Evolutionary conservation across 2,329 filamentous ascomycete species (phyloP).

Genomic region (Colletotrichum abscissum): DNA sequence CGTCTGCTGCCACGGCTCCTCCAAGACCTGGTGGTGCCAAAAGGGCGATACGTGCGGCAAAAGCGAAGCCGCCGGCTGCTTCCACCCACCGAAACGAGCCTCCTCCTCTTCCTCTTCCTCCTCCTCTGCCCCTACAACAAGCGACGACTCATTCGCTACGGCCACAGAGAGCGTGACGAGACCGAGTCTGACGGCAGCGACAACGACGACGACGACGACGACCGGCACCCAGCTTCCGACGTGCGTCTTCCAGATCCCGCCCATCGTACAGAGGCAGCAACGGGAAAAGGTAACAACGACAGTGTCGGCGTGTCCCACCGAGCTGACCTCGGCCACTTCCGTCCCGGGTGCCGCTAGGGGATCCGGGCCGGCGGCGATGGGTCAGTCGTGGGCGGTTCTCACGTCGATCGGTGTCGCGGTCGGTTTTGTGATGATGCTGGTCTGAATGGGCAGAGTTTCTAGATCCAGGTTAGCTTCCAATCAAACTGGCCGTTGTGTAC

Average conservation of each 20-base stretch:
- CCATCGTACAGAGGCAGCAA: not conserved
- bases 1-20: constrained; percentile 8
- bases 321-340: not conserved
- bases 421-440: not conserved
- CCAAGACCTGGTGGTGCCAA: constrained; percentile 5
- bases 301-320: not conserved
- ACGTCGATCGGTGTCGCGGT: not conserved
- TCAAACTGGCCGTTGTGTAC: not conserved
- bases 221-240: not conserved
- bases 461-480: not conserved
- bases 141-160: not conserved
- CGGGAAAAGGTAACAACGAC: not conserved
- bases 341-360: not conserved
- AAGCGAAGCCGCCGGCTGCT: not conserved
- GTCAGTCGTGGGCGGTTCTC: not conserved
- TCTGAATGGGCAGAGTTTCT: not conserved
- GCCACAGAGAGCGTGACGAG: not conserved
- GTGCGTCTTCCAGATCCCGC: not conserved
- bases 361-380: not conserved
- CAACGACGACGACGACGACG: not conserved
- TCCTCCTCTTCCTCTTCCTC: not conserved
- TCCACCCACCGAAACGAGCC: not conserved
- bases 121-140: not conserved
- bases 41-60: not conserved
- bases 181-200: not conserved